A percentile compares a stretch with the other conserved stretches of the same genome.
Conservation (phyloP, 2,329 filamentous ascomycete genomes). For the Colletotrichum sp. region DNA sequence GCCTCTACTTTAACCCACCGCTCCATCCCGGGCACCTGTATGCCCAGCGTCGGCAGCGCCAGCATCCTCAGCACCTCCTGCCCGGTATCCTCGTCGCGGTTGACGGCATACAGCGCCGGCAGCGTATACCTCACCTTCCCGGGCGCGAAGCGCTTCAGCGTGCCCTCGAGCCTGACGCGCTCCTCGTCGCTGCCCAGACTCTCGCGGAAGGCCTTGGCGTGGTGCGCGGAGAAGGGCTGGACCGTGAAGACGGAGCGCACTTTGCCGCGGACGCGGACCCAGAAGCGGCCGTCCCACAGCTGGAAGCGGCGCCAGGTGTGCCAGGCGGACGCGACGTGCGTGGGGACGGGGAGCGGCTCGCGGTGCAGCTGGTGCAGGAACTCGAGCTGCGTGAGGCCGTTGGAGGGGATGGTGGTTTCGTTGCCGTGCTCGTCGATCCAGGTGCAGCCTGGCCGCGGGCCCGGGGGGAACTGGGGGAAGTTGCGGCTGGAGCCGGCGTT, state of each 20-base stretch:
- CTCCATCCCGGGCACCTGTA: slow-evolving; percentile 50
- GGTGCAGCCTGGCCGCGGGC: background rate
- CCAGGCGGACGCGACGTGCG: slow-evolving; percentile 22
- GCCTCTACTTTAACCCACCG: slow-evolving; percentile 54
- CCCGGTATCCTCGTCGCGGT: slow-evolving; percentile 24
- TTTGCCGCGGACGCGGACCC: slow-evolving; percentile 55
- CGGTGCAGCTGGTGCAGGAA: background rate
- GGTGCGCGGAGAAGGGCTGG: slow-evolving; percentile 47
- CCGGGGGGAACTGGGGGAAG: slow-evolving; percentile 6
- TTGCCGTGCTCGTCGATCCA: background rate
- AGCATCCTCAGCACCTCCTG: slow-evolving; percentile 43
- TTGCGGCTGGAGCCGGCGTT: background rate
- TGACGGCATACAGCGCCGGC: slow-evolving; percentile 56
- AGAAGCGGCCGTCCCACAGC: slow-evolving; percentile 66
- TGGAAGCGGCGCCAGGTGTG: slow-evolving; percentile 34
- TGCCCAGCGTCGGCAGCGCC: slow-evolving; percentile 56
- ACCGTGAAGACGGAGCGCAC: slow-evolving; percentile 46
- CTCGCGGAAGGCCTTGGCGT: slow-evolving; percentile 53
- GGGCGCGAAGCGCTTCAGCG: slow-evolving; percentile 55
- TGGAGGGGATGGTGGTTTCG: background rate
- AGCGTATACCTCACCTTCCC: slow-evolving; percentile 60
- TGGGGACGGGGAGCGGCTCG: background rate
- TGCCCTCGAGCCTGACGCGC: slow-evolving; percentile 38
- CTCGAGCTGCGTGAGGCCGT: background rate
- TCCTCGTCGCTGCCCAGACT: slow-evolving; percentile 35